Base-by-base conservation (phyloP, 495 filamentous ascomycete genomes). In the Aspergillus cavernicola region DNA sequence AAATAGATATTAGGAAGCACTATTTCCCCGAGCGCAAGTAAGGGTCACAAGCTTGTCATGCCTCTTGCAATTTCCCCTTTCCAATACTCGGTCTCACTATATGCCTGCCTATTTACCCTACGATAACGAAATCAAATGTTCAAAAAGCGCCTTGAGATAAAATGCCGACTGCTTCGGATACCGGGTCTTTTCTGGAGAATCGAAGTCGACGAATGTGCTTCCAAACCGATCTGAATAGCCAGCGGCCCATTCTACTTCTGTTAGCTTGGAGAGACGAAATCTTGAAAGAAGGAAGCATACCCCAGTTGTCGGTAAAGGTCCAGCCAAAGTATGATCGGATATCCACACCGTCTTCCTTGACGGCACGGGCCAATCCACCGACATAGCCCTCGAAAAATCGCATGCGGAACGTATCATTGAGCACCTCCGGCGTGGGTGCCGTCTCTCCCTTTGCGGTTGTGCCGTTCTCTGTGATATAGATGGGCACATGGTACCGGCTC, bases 391-490 rank as follows among this genome's bases (percentile, higher is more conserved):
- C 64, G 37, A 78, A 78, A 52, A 75, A 79, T 33, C 65, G 64
- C 13, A 68, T 69, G 8, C 76, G 64, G 60, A 77, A 74, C 20
- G 59, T 59, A 48, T 79, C 76, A 42, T 76, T 62, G 10, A 77
- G 59, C 3, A 67, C 58, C 26, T 72, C 69, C 9, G 68, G 59
- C 3, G 62, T 66, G 6, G 69, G 67, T 0, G 63, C 66, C n/a
- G 58, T 58, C 55, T 78, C 75, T 26, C 71, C 74, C 50, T 77
- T 75, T 7, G 73, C 59, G 1, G 71, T 73, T 3, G 74, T 76
- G 10, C 75, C 76, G 29, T 77, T 79, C 59, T 78, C 76, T 0
- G 76, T 79, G n/a, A 79, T 65, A 50, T 71, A 78, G 32, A 79
- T 76, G 3, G 75, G 73, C 46, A 55, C 66, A 37, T 70, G 66